Evolutionary conservation across 169 alveolate species (phyloP).

Genomic region (Eimeria zaria): DNA sequence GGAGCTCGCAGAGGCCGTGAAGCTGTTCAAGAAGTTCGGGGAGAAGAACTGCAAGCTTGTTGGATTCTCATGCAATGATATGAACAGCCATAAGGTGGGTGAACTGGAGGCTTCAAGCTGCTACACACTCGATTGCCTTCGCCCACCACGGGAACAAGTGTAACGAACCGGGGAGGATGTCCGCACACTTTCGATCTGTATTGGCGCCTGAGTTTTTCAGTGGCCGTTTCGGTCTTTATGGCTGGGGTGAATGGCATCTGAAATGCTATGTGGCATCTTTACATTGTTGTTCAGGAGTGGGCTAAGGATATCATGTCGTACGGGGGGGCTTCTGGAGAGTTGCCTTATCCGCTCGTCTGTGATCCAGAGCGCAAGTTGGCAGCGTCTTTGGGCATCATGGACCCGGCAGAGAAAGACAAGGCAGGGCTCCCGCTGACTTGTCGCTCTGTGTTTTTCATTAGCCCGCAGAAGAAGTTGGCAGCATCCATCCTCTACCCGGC

Average conservation of each 20-base stretch:
- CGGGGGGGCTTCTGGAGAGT: slow-evolving; percentile 69
- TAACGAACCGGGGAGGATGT: background rate
- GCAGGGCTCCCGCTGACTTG: slow-evolving; percentile 90
- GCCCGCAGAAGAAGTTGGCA: slow-evolving; percentile 87
- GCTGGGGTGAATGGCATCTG: background rate
- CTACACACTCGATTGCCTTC: background rate
- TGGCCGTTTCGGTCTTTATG: background rate
- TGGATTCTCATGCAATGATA: slow-evolving; percentile 89
- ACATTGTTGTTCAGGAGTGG: slow-evolving; percentile 65
- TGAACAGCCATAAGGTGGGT: slow-evolving; percentile 86
- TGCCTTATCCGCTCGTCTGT: slow-evolving; percentile 87
- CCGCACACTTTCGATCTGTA: background rate
- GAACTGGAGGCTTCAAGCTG: background rate
- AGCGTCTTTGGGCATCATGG: slow-evolving; percentile 88
- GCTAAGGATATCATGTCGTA: slow-evolving; percentile 72
- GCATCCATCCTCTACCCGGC: slow-evolving; percentile 90
- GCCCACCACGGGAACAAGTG: background rate
- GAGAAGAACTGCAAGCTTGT: slow-evolving; percentile 87
- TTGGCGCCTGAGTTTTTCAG: background rate
- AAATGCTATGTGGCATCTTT: background rate
- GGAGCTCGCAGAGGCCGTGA: slow-evolving; percentile 89
- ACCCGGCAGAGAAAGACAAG: slow-evolving; percentile 89
- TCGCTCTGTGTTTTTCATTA: slow-evolving; percentile 89
- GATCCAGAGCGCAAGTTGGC: slow-evolving; percentile 87
- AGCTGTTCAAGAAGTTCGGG: slow-evolving; percentile 85